Evolutionary conservation across 805 yeast species (phyloP).

Genomic region (Wickerhamiella sorbophila): DNA sequence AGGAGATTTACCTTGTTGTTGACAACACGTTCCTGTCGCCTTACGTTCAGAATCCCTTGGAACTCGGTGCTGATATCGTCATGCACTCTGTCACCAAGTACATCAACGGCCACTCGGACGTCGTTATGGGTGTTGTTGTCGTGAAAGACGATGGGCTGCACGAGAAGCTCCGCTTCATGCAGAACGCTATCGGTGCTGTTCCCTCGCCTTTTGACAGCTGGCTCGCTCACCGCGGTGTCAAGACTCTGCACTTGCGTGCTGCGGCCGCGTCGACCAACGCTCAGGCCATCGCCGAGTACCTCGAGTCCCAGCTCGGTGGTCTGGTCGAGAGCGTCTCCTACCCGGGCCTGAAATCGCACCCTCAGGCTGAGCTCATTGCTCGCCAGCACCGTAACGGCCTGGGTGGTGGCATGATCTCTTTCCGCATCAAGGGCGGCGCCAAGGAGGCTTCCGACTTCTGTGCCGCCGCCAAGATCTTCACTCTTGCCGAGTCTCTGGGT

Average conservation of each 20-base stretch:
- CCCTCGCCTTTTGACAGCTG: slow-evolving; percentile 86
- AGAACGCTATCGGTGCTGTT: slow-evolving; percentile 77
- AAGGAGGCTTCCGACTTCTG: slow-evolving; percentile 61
- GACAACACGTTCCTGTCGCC: slow-evolving; percentile 86
- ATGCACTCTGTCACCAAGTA: slow-evolving; percentile 83
- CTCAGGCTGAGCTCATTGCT: slow-evolving; percentile 45
- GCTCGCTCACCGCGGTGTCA: slow-evolving; percentile 86
- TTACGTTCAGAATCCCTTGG: slow-evolving; percentile 71
- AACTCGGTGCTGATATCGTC: slow-evolving; percentile 73
- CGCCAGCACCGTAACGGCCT: slow-evolving; percentile 70
- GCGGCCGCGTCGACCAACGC: slow-evolving; percentile 57
- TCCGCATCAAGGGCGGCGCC: slow-evolving; percentile 74
- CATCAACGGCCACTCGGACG: slow-evolving; percentile 87
- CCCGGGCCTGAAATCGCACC: slow-evolving; percentile 64
- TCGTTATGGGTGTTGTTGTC: slow-evolving; percentile 72
- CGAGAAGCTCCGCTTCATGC: slow-evolving; percentile 58
- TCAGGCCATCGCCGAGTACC: slow-evolving; percentile 50
- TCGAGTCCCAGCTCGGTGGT: slow-evolving; percentile 28
- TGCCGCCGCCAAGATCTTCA: slow-evolving; percentile 58
- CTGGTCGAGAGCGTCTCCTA: slow-evolving; percentile 60
- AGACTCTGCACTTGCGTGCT: slow-evolving; percentile 70
- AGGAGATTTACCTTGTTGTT: slow-evolving; percentile 45
- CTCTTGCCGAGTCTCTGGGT: slow-evolving; percentile 81
- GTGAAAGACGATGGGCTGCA: slow-evolving; percentile 47
- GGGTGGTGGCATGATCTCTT: slow-evolving; percentile 88